Base-by-base conservation (phyloP, 2,329 filamentous ascomycete genomes). In the Xylariales sp. region DNA sequence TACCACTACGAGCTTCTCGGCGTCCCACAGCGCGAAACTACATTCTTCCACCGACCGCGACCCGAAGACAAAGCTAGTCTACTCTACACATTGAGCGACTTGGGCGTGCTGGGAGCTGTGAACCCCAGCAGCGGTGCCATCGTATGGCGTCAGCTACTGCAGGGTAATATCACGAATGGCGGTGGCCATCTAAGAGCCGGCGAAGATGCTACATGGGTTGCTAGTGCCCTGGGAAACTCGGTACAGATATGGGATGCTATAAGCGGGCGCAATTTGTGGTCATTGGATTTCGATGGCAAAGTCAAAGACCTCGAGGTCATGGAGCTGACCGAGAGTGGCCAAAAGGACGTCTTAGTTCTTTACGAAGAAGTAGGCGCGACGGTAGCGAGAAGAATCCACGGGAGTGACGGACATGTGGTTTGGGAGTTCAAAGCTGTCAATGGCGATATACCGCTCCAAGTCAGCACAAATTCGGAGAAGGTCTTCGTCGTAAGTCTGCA, bases 1-100 rank as follows among this genome's bases (percentile, higher is more conserved):
- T 97, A 89, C 69, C 91, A 97, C 67, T 82, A 95, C 69, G 80
- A 87, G 50, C 82, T 97, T 36, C 71, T 98, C 56, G 93, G 93
- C 57, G 68, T 87, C 27, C 89, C 93, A 41, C 84, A 85, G 61
- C 72, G 79, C 60, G 80, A 87, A 48, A 86, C 88, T 46, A 96
- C 91, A 53, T 94, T 97, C 76, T 97, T 97, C 78, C 88, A 96
- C 68, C 84, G 83, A 53, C 91, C 93, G 28, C 77, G 85, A 56
- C 75, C 79, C 48, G 79, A 83, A 52, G 90, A 91, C 48, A 88
- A 87, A 63, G 90, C 90, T 25, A 91, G 87, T 40, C 74, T 98
- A 27, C 75, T 98, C 39, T 98, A 96, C 63, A 94, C 93, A 0
- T 70, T 97, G 32, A 94, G 88, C 49, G 87, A 96, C 44, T 76